Base-by-base conservation (phyloP, 2,329 filamentous ascomycete species). In the Pseudomassariella vexata region DNA sequence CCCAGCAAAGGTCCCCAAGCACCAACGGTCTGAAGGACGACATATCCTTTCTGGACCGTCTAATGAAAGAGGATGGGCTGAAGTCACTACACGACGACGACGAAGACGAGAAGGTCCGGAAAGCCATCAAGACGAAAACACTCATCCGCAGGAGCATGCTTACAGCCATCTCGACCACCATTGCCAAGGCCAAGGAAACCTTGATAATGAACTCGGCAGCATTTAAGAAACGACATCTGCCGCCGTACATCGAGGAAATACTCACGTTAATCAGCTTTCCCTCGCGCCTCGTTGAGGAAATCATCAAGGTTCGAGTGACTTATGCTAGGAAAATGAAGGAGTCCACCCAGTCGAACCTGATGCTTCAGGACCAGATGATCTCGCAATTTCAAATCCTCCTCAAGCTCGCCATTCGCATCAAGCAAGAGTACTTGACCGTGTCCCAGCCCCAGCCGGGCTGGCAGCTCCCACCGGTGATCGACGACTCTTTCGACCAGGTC, bases 301-400 rank as follows among this genome's bases (percentile, higher is more conserved):
- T 98, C 50, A 95, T 95, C 53, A 84, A 84, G 32, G 84, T 95
- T 47, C 83, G 92, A 37, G 71, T 96, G 18, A 85, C 82, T 8
- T 96, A 95, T 56, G 89, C 90, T 12, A 87, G 82, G 62, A 90
- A 88, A 56, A 94, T 95, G 79, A 94, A 90, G 61, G 90, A 96
- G 50, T 87, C 88, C 8, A 83, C 88, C 2, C 85, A 92, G 62
- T 86, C 94, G 55, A 94, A 89, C 43, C 73, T 85, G 17, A 83
- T 98, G 65, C 87, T 98, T 72, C 85, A 94, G 39, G 89, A 96
- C 53, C 90, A 96, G 61, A 94, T 96, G 85, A 95, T 98, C 41
- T 73, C 85, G 1, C 92, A 98, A 53, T 96, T 98, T 48, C 89
- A 94, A 59, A 85, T 95, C 26, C 66, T 96, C 34, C 77, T 98